Conservation (phyloP, 2,329 filamentous ascomycete species). For the Rutstroemia sp. region DNA sequence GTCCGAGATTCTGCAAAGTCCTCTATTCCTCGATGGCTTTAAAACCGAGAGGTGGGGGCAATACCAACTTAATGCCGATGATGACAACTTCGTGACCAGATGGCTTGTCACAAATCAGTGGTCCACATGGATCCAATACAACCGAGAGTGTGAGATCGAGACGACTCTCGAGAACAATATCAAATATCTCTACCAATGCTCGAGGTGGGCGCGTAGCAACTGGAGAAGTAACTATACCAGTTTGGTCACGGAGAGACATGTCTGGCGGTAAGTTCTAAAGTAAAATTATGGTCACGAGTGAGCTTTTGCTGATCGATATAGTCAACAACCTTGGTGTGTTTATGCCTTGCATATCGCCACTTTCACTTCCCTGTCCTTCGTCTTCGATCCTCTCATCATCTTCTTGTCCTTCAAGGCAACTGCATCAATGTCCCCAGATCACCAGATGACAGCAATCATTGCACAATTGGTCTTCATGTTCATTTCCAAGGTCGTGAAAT, state of each 20-base stretch:
- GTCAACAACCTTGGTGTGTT: conserved; percentile 86
- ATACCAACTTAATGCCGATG: conserved; percentile 89
- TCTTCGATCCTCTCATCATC: conserved; percentile 68
- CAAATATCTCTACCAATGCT: conserved; percentile 89
- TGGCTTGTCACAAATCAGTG: conserved; percentile 90
- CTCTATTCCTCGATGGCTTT: conserved; percentile 80
- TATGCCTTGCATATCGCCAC: conserved; percentile 92
- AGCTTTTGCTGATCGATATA: conserved; percentile 32
- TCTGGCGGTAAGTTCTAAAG: conserved; percentile 69
- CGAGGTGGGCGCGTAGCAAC: conserved; percentile 93
- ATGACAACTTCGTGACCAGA: conserved; percentile 96
- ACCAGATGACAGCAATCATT: conserved; percentile 49
- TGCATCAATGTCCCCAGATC: conserved; percentile 46
- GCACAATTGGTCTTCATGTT: conserved; percentile 68
- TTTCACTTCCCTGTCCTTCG: conserved; percentile 78
- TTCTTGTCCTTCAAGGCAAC: conserved; percentile 64
- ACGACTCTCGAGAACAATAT: conserved; percentile 85
- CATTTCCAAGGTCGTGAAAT: conserved; percentile 86
- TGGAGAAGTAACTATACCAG: conserved; percentile 96
- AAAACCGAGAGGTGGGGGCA: conserved; percentile 85
- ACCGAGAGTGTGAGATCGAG: conserved; percentile 82
- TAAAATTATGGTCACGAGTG: not conserved
- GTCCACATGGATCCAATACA: conserved; percentile 95
- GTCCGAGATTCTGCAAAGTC: conserved; percentile 77
- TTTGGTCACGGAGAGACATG: conserved; percentile 72